Conservation (phyloP, 1,139 yeast species). For the Pichia sp. region DNA sequence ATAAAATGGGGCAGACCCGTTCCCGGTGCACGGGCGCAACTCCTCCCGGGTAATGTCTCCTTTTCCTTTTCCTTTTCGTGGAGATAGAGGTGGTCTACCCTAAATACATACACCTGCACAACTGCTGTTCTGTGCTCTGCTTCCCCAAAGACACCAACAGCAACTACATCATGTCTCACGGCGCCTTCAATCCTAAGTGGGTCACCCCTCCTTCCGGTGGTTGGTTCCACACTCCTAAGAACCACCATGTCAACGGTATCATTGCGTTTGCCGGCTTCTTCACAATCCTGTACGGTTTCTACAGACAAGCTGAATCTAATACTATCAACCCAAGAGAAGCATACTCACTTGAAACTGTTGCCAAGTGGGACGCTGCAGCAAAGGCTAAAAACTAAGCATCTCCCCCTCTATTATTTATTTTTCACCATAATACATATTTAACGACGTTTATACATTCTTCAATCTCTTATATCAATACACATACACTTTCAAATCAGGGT, state of each 20-base stretch:
- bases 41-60: too few relatives aligned
- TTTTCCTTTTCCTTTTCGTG: too few relatives aligned
- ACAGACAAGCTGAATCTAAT: constrained; percentile 24
- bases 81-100: too few relatives aligned
- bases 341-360: constrained; percentile 24
- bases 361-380: constrained; percentile 29
- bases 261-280: constrained; percentile 26
- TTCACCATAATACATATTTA: too few relatives aligned
- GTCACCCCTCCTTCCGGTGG: constrained; percentile 31
- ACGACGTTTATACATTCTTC: neutral
- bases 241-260: constrained; percentile 26
- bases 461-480: too few relatives aligned
- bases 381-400: constrained; percentile 3
- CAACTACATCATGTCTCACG: constrained; percentile 19
- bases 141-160: too few relatives aligned
- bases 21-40: too few relatives aligned
- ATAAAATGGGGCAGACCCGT: too few relatives aligned
- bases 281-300: constrained; percentile 19
- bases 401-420: constrained; percentile 1
- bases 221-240: constrained; percentile 30
- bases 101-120: too few relatives aligned
- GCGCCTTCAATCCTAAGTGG: constrained; percentile 26
- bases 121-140: too few relatives aligned
- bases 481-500: constrained; percentile 41
- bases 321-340: constrained; percentile 24